These are phyloP conservation scores for Sophora flavescens DNA, from an alignment of 306 rosid genomes.

Conservation along the genomic window DNA sequence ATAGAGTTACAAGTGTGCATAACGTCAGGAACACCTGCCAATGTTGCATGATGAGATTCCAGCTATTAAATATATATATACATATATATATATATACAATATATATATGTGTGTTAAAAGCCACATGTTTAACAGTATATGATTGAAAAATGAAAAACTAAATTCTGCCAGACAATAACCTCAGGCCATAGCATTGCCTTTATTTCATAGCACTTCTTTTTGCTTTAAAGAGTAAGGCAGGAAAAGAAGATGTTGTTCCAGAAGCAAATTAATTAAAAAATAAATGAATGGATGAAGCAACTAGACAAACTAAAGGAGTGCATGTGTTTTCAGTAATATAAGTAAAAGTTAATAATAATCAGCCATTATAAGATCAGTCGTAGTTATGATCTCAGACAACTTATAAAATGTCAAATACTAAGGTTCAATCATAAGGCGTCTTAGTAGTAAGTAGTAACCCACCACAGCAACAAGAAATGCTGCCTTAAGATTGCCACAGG, in stretches of 20 bases:
- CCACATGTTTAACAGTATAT: conserved; percentile 13
- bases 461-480: conserved; percentile 99
- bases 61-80: conserved; percentile 27
- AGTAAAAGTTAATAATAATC: background rate
- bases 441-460: conserved; percentile 53
- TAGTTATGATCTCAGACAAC: conserved; percentile 34
- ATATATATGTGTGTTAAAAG: conserved; percentile 3
- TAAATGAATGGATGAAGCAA: background rate
- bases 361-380: conserved; percentile 27
- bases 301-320: conserved; percentile 21
- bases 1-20: conserved; percentile 85
- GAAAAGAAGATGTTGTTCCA: conserved; percentile 1
- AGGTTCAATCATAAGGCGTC: conserved; percentile 32
- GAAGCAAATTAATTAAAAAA: conserved; percentile 7
- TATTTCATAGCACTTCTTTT: background rate
- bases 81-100: conserved; percentile 19
- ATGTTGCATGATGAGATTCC: conserved; percentile 39
- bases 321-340: background rate
- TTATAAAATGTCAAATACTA: conserved; percentile 15
- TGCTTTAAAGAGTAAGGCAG: conserved; percentile 14
- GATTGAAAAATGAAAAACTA: conserved; percentile 29
- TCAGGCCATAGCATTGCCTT: conserved; percentile 16
- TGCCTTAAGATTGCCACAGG: conserved; percentile 99
- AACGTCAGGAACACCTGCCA: conserved; percentile 85
- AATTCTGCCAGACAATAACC: conserved; percentile 30